Base-by-base conservation (phyloP, 176 grass and related monocot genomes). In the Oryza officinalis region DNA sequence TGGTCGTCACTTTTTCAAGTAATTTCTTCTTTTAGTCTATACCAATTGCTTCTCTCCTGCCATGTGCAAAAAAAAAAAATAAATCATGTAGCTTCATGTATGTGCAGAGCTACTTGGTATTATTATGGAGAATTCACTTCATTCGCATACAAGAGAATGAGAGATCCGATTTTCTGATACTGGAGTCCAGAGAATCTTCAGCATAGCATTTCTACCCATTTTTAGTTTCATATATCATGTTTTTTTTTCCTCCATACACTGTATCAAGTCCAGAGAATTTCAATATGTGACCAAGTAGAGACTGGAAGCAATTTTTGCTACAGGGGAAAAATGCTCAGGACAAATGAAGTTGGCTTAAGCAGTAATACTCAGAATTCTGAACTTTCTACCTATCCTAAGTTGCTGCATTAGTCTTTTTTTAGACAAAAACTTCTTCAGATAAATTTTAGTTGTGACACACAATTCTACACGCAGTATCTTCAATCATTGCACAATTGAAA, bases 61-160 rank as follows among this genome's bases (percentile, higher is more conserved):
- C 6, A 10, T 41, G 40, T 10, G 40, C 31, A 10, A 41, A 41
- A 41, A 41, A 41, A 10, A 41, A n/a, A n/a, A n/a, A n/a, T n/a
- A n/a, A n/a, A n/a, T 41, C 40, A 41, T 41, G 40, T 41, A 32
- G 31, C 31, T 32, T 32, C 31, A 32, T 74, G 86, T 87, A 52
- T 92, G 73, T 80, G 76, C 84, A 8, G 41, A 84, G 8, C 44
- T 92, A 22, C 90, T 92, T 54, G 87, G 88, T 84, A 87, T 86
- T 75, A 89, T 92, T 52, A 86, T 80, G 79, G 90, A 92, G 40
- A 41, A 43, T 43, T 43, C 40, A 43, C 40, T 43, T 22, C 82
- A 83, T 44, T 89, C 90, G 6, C 79, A 32, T 32, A 32, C 31
- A 32, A 86, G 35, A 92, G 86, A 15, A 89, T 86, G 74, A 80